A percentile compares a stretch with the other conserved stretches of the same genome.
These are phyloP conservation scores for Phytophthora niederhauseri DNA, from an alignment of 352 stramenopile species.

Conservation along the genomic window DNA sequence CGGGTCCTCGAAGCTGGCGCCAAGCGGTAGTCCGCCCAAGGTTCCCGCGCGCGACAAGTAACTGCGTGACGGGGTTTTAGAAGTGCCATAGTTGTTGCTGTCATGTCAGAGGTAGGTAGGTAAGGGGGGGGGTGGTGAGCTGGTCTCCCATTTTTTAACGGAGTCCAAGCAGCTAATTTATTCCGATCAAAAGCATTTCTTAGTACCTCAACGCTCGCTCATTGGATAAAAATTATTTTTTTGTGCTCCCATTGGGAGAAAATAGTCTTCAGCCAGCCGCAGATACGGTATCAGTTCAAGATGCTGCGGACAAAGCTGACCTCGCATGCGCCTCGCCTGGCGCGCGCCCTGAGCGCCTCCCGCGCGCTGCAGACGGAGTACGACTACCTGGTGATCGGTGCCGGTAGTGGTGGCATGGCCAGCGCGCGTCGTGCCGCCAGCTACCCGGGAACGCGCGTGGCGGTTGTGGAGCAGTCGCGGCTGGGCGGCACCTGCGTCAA, in stretches of 20 bases:
- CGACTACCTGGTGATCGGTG: slow-evolving; percentile 94
- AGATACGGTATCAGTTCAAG: slow-evolving; percentile 8
- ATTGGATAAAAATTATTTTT: slow-evolving; percentile 6
- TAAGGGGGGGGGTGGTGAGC: not conserved
- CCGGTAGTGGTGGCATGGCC: slow-evolving; percentile 92
- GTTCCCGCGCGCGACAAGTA: slow-evolving; percentile 23
- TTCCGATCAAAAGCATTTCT: slow-evolving; percentile 8
- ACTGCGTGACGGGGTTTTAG: slow-evolving; percentile 14
- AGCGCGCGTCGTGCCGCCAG: slow-evolving; percentile 90
- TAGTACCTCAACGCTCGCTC: slow-evolving; percentile 21
- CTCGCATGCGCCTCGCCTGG: slow-evolving; percentile 16
- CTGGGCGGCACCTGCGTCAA: slow-evolving; percentile 99
- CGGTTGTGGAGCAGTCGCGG: slow-evolving; percentile 92
- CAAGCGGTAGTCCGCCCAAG: slow-evolving; percentile 25
- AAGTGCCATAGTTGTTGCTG: slow-evolving; percentile 15
- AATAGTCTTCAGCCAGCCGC: not conserved
- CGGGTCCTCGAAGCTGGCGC: slow-evolving; percentile 16
- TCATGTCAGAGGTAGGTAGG: slow-evolving; percentile 9
- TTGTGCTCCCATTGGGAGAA: slow-evolving; percentile 16
- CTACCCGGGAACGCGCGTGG: slow-evolving; percentile 92
- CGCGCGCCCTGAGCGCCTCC: slow-evolving; percentile 21
- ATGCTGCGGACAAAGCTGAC: slow-evolving; percentile 25
- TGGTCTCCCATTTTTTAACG: not conserved
- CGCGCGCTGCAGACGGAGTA: slow-evolving; percentile 35
- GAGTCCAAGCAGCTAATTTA: slow-evolving; percentile 29